Conservation (phyloP, 1,284 basidiomycete species). For the Ganoderma meredithae region DNA sequence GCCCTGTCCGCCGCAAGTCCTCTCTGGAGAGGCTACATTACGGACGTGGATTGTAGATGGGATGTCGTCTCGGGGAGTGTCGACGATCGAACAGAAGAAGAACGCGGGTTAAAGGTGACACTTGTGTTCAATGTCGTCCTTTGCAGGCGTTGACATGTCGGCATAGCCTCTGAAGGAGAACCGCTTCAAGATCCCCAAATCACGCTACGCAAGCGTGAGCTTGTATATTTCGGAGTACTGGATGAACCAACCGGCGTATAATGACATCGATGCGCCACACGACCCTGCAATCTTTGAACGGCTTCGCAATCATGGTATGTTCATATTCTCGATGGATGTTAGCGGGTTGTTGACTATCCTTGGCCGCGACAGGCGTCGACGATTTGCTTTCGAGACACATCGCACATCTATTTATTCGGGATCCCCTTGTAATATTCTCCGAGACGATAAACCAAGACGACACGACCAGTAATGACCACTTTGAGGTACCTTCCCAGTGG, state of each 20-base stretch:
- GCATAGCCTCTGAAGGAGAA: slow-evolving; percentile 78
- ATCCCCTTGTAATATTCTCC: slow-evolving; percentile 95
- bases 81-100: slow-evolving; percentile 95
- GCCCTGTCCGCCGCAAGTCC: slow-evolving; percentile 96
- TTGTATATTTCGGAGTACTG: slow-evolving; percentile 91
- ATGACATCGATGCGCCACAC: slow-evolving; percentile 87
- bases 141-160: slow-evolving; percentile 8
- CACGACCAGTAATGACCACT: slow-evolving; percentile 88
- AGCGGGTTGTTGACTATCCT: slow-evolving; percentile 6
- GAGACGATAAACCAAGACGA: slow-evolving; percentile 97
- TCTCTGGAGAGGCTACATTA: slow-evolving; percentile 92
- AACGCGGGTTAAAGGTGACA: slow-evolving; percentile 84
- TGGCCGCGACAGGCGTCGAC: slow-evolving; percentile 75
- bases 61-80: slow-evolving; percentile 97
- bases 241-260: slow-evolving; percentile 92
- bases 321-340: background rate
- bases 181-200: slow-evolving; percentile 89
- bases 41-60: slow-evolving; percentile 98
- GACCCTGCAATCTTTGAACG: slow-evolving; percentile 79
- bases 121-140: background rate
- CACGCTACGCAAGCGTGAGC: slow-evolving; percentile 96
- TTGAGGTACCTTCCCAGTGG: slow-evolving; percentile 72
- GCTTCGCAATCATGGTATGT: slow-evolving; percentile 76
- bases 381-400: slow-evolving; percentile 90
- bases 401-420: slow-evolving; percentile 96